Percentiles rank a stretch among this genome's conserved stretches.
These are phyloP conservation scores for Aphanocladium album DNA, from an alignment of 2,329 filamentous ascomycete genomes.

Conservation along the genomic window DNA sequence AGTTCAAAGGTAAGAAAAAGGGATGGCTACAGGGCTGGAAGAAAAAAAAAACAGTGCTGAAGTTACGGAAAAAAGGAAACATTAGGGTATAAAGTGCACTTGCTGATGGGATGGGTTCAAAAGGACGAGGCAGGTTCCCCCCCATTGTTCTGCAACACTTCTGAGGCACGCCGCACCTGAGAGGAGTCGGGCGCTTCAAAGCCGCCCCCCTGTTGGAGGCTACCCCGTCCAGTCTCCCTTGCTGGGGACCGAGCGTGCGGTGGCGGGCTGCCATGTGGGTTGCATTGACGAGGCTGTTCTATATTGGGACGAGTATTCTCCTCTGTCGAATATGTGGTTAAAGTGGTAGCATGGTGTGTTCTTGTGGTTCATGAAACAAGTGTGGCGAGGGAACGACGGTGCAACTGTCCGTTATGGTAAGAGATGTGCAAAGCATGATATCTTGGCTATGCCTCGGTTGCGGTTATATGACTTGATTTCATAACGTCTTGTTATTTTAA, in stretches of 20 bases:
- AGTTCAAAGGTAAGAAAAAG: background rate
- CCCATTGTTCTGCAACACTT: conserved; percentile 9
- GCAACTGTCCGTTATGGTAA: background rate
- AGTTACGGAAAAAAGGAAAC: background rate
- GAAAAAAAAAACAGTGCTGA: background rate
- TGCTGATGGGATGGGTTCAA: too few species aligned
- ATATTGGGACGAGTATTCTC: background rate
- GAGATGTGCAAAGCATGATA: too few species aligned
- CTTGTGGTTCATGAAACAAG: background rate
- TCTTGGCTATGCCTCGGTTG: too few species aligned
- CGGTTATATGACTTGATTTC: too few species aligned
- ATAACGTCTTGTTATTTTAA: too few species aligned
- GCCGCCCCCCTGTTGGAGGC: background rate
- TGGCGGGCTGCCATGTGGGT: background rate
- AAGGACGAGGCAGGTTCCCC: background rate
- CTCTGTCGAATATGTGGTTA: background rate
- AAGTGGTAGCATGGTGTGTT: background rate
- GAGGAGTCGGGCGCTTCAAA: background rate
- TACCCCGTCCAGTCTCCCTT: too few species aligned
- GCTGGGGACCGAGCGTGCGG: background rate
- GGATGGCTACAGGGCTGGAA: background rate
- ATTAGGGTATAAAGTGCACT: too few species aligned
- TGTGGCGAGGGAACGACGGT: background rate
- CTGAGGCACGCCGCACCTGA: conserved; percentile 10
- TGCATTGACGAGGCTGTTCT: background rate